Evolutionary conservation across 129 eudicot genomes (phyloP).

Genomic region (Oenanthe sinensis): DNA sequence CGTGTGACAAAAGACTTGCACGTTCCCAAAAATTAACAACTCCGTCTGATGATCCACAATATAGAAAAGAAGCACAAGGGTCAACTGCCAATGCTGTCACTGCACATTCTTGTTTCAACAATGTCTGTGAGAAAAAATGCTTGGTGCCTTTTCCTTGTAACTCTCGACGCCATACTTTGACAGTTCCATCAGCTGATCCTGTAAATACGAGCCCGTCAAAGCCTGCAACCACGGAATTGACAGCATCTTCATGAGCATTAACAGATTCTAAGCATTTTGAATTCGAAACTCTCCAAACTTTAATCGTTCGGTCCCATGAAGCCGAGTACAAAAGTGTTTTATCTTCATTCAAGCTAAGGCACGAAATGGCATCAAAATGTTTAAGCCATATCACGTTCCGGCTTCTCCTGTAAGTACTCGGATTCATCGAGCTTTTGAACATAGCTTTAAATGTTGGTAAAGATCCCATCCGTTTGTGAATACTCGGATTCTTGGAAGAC

Average conservation of each 20-base stretch:
- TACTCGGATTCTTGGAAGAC: constrained; percentile 53
- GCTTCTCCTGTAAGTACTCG: constrained; percentile 42
- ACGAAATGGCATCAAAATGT: constrained; percentile 65
- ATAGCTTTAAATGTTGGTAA: constrained; percentile 51
- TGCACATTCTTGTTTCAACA: constrained; percentile 71
- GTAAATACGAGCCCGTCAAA: constrained; percentile 71
- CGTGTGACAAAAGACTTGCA: constrained; percentile 30
- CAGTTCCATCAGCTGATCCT: constrained; percentile 82
- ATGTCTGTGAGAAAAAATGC: constrained; percentile 53
- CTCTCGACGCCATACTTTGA: constrained; percentile 70
- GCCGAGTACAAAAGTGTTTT: constrained; percentile 54
- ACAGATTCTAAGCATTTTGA: constrained; percentile 74
- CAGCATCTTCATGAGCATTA: constrained; percentile 62
- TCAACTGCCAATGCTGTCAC: constrained; percentile 58
- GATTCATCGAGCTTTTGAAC: constrained; percentile 54
- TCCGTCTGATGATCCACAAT: constrained; percentile 69
- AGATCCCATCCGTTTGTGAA: constrained; percentile 54
- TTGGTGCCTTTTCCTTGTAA: constrained; percentile 68
- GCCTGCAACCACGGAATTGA: constrained; percentile 65
- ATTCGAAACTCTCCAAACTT: constrained; percentile 64
- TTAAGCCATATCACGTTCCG: constrained; percentile 53
- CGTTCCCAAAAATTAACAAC: constrained; percentile 60
- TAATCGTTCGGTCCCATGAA: constrained; percentile 72
- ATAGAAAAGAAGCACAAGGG: constrained; percentile 28
- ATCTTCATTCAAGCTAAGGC: constrained; percentile 61